Base-by-base conservation (phyloP, 345 rosid species). In the Gossypium bickii region DNA sequence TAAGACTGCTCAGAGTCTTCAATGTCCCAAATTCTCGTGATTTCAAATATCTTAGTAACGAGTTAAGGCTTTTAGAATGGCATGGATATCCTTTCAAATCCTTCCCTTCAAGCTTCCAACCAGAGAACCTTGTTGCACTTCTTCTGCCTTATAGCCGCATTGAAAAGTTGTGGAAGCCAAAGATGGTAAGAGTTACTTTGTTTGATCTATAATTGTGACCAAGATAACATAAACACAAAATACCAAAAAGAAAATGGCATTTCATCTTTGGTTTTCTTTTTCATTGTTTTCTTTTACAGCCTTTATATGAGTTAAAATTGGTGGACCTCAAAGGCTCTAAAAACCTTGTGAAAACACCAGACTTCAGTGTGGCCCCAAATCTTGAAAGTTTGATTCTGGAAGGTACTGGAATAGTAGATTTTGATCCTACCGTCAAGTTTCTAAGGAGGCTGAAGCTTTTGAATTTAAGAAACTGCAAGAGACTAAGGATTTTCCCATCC, bases 11-110 rank as follows among this genome's bases (percentile, higher is more conserved):
- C 25, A 79, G 16, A 73, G 45, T n/a, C 47, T 70, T 65, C 56
- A 58, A 79, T 22, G 29, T 2, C 34, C 16, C 17, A 2, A 58
- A 58, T 58, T 11, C 16, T 58, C 8, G 7, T 4, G 16, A 12
- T 24, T 75, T 82, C 1, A 61, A 70, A 51, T 78, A 48, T 67
- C 81, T 81, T 63, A 76, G 80, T 48, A 49, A 64, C 6, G 62
- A 80, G 56, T 60, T 85, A 53, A 63, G 83, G 45, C 79, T 76
- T 74, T 71, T 82, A 15, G 78, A 78, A 6, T 85, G 87, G 87
- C 48, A 62, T 57, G 74, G 78, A 75, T 85, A 73, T 64, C 86
- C 84, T 52, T 78, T 67, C 11, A 72, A 77, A 60, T 51, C 81
- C 52, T 60, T 60, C 9, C 64, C 64, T 71, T 68, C 81, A 47